Evolutionary conservation across 805 yeast genomes (phyloP).

Genomic region (Zygosaccharomyces bailii): DNA sequence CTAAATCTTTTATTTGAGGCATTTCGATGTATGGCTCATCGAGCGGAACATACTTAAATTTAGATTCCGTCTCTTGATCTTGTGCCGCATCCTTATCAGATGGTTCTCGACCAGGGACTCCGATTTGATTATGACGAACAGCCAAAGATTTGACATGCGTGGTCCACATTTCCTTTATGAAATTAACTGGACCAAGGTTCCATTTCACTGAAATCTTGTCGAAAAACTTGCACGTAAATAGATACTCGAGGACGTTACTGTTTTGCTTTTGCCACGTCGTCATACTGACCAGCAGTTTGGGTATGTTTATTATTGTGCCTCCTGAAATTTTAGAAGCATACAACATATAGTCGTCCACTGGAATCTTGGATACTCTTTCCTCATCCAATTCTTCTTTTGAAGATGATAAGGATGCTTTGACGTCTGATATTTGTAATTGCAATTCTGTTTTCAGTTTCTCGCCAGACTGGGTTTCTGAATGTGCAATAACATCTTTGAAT

Average conservation of each 20-base stretch:
- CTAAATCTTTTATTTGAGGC: conserved; percentile 85
- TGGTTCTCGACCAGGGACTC: conserved; percentile 27
- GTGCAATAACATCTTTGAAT: conserved; percentile 53
- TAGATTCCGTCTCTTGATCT: conserved; percentile 37
- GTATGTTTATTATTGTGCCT: conserved; percentile 76
- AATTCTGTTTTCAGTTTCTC: conserved; percentile 49
- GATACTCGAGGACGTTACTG: conserved; percentile 57
- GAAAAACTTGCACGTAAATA: conserved; percentile 70
- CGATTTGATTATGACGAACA: conserved; percentile 48
- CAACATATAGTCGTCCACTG: conserved; percentile 53
- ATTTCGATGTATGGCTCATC: conserved; percentile 80
- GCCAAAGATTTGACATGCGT: conserved; percentile 73
- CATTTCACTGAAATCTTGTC: conserved; percentile 89
- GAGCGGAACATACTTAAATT: conserved; percentile 52
- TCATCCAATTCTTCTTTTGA: conserved; percentile 51
- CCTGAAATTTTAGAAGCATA: conserved; percentile 63
- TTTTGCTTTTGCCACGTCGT: conserved; percentile 59
- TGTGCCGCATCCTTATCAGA: conserved; percentile 23
- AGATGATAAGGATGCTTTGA: conserved; percentile 63
- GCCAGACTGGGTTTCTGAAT: conserved; percentile 40
- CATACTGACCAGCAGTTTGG: conserved; percentile 73
- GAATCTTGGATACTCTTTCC: conserved; percentile 42
- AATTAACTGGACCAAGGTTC: conserved; percentile 90
- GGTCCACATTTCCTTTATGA: conserved; percentile 89
- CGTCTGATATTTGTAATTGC: conserved; percentile 57